These are phyloP conservation scores for Emmonsiellopsis sp. DNA, from an alignment of 2,329 filamentous ascomycete genomes.

Conservation along the genomic window DNA sequence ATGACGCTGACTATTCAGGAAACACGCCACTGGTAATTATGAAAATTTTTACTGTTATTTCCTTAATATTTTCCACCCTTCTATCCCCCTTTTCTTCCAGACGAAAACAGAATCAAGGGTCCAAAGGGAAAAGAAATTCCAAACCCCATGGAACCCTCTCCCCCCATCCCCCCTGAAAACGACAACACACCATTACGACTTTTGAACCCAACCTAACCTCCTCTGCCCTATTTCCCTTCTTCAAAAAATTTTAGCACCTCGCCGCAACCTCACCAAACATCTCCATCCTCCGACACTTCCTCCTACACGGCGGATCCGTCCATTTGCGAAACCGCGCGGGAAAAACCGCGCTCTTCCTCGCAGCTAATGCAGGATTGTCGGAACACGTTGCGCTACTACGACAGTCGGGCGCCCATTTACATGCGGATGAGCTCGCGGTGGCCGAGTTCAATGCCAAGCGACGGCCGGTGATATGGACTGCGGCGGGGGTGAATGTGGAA, in stretches of 20 bases:
- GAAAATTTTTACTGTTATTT: background rate
- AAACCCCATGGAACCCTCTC: background rate
- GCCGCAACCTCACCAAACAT: conserved; percentile 48
- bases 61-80: background rate
- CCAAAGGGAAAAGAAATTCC: background rate
- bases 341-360: conserved; percentile 50
- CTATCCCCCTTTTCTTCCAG: background rate
- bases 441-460: conserved; percentile 41
- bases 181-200: background rate
- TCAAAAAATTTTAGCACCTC: conserved; percentile 37
- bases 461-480: conserved; percentile 30
- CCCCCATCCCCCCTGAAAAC: background rate
- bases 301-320: conserved; percentile 48
- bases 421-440: conserved; percentile 45
- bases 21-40: conserved; percentile 51
- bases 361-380: conserved; percentile 45
- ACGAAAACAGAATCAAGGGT: background rate
- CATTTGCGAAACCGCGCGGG: conserved; percentile 50
- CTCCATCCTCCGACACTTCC: conserved; percentile 46
- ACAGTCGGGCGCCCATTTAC: conserved; percentile 50
- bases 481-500: conserved; percentile 27
- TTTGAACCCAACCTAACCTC: background rate
- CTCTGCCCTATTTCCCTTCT: conserved; percentile 3
- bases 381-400: conserved; percentile 46
- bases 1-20: conserved; percentile 69